Percentiles rank a stretch among this genome's conserved stretches.
Conservation (phyloP, 2,329 filamentous ascomycete genomes). For the Fusarium papillatum region DNA sequence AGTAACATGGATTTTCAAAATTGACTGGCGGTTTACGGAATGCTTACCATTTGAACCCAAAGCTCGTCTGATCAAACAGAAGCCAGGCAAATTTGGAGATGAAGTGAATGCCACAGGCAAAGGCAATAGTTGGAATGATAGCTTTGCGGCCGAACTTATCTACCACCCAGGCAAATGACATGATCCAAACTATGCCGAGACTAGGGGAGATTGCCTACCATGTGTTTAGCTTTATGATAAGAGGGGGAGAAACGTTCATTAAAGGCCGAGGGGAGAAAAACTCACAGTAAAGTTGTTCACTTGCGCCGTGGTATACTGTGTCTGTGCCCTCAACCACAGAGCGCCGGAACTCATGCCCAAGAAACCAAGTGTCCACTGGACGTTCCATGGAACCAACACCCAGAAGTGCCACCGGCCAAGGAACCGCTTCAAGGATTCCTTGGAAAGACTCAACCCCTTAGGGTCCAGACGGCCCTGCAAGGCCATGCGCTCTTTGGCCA, state of each 20-base stretch:
- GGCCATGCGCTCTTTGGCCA: slow-evolving; percentile 48
- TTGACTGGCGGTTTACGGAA: not conserved
- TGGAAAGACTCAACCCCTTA: not conserved
- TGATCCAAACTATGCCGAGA: slow-evolving; percentile 3
- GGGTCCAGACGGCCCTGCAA: not conserved
- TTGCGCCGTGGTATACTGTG: not conserved
- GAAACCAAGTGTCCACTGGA: slow-evolving; percentile 4
- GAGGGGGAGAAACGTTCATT: not conserved
- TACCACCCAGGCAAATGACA: not conserved
- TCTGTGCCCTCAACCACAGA: slow-evolving; percentile 6
- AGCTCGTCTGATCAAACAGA: not conserved
- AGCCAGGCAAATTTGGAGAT: slow-evolving; percentile 12
- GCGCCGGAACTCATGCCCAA: not conserved
- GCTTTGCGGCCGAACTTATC: slow-evolving; percentile 4
- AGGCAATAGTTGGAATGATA: not conserved
- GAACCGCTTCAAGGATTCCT: not conserved
- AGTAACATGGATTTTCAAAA: not conserved
- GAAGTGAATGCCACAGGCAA: slow-evolving; percentile 4
- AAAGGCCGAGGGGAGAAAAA: not conserved
- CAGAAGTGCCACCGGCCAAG: slow-evolving; percentile 11
- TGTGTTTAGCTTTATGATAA: not conserved
- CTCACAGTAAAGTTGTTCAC: slow-evolving; percentile 11
- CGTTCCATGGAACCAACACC: slow-evolving; percentile 9
- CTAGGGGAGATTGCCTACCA: not conserved
- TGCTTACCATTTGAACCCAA: slow-evolving; percentile 4